Base-by-base conservation (phyloP, 2,329 filamentous ascomycete species). In the Fusarium ambrosium region DNA sequence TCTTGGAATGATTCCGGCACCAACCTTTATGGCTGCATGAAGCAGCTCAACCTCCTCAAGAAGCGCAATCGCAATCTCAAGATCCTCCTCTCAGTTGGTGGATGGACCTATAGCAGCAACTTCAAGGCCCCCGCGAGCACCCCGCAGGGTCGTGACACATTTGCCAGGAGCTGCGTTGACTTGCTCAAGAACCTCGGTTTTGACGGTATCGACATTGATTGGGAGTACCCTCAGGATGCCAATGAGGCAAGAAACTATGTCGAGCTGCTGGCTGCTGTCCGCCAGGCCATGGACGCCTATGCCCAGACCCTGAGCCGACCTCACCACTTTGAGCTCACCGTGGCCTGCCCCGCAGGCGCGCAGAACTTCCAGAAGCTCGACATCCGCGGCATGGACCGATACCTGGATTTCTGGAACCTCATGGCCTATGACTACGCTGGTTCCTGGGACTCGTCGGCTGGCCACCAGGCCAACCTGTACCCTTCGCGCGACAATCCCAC, bases 391-490 rank as follows among this genome's bases (percentile, higher is more conserved):
- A 93, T 94, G 92, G 91, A 94, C 79, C 82, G 79, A 14, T 88
- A 90, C 66, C 86, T 94, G 1, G 92, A 94, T 82, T 94, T 94
- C 81, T 94, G 92, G 92, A 94, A 94, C 81, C 83, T 95, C 48
- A 97, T 97, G 95, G 93, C 93, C 2, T 97, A 97, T 83, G 95
- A 97, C 84, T 97, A 89, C 81, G 92, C 95, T 7, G 96, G 96
- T 1, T 92, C 91, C 4, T 98, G 95, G 95, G 94, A 95, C 78
- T 77, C 84, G 4, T 72, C 78, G 3, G 87, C 94, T 1, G 95
- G 92, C 6, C 95, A 98, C 84, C 92, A 95, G 81, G 90, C 95
- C 6, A 98, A 98, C 81, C 81, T 98, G 41, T 93, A 89, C 79
- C 87, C 88, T 1, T 92, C 89, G 27, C 75, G 76, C 2, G 79